These are phyloP conservation scores for Ramalina intermedia DNA, from an alignment of 495 filamentous ascomycete species.

Conservation along the genomic window DNA sequence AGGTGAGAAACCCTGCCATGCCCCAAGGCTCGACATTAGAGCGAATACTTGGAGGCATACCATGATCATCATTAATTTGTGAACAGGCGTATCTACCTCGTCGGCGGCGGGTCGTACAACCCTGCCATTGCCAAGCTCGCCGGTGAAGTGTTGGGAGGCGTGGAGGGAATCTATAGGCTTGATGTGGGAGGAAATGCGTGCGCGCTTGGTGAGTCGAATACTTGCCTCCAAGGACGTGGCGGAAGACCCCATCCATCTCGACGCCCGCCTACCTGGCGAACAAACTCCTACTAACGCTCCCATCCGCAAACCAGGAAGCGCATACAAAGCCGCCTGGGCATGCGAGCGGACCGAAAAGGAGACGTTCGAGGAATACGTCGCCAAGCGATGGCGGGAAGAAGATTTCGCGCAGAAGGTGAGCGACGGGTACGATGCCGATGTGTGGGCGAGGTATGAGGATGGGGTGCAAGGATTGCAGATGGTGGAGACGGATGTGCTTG, in stretches of 20 bases:
- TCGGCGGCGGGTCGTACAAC: slow-evolving; percentile 81
- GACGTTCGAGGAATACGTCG: slow-evolving; percentile 79
- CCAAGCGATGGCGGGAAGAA: slow-evolving; percentile 69
- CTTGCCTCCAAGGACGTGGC: too few species aligned
- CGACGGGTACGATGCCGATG: slow-evolving; percentile 59
- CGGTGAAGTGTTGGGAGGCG: slow-evolving; percentile 76
- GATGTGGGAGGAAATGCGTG: slow-evolving; percentile 96
- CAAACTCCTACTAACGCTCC: too few species aligned
- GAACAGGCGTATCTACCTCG: slow-evolving; percentile 67
- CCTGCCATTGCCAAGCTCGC: slow-evolving; percentile 67
- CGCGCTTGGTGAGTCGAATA: slow-evolving; percentile 45
- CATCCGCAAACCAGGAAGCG: slow-evolving; percentile 30
- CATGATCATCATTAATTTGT: too few species aligned
- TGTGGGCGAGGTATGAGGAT: slow-evolving; percentile 62
- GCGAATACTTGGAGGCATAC: too few species aligned
- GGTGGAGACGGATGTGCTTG: slow-evolving; percentile 58
- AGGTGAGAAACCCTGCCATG: too few species aligned
- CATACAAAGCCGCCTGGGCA: slow-evolving; percentile 95
- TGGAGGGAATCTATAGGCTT: slow-evolving; percentile 78
- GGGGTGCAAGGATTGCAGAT: slow-evolving; percentile 64
- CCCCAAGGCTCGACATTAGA: too few species aligned
- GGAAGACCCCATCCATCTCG: too few species aligned
- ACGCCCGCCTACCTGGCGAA: too few species aligned
- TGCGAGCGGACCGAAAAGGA: slow-evolving; percentile 48
- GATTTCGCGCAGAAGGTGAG: slow-evolving; percentile 67